Percentiles rank a stretch among this genome's conserved stretches.
Evolutionary conservation across 495 filamentous ascomycete species (phyloP).

Genomic region (Penicillium macrosclerotiorum): DNA sequence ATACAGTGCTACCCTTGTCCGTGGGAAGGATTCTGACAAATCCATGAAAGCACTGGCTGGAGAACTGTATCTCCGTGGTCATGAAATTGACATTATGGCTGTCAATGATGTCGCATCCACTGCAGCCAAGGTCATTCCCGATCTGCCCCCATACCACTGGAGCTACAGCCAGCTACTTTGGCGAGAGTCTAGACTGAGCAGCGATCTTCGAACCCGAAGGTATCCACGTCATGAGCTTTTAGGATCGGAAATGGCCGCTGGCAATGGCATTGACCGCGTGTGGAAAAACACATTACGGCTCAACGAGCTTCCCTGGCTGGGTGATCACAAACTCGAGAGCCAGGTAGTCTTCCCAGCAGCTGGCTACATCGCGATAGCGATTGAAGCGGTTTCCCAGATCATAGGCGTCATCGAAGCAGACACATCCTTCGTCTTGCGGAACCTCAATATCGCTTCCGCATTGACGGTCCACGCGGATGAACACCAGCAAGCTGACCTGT

Average conservation of each 20-base stretch:
- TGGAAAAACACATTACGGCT: slow-evolving; percentile 17
- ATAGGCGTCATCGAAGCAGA: background rate
- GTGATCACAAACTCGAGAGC: slow-evolving; percentile 10
- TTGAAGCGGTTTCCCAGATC: slow-evolving; percentile 29
- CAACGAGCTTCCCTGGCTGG: slow-evolving; percentile 18
- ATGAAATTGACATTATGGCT: too few species aligned
- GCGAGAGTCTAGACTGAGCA: too few species aligned
- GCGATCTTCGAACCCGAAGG: background rate
- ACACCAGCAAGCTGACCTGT: too few species aligned
- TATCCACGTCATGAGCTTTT: slow-evolving; percentile 33
- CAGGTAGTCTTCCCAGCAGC: slow-evolving; percentile 17
- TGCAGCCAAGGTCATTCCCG: too few species aligned
- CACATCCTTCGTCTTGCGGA: slow-evolving; percentile 6
- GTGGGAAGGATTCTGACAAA: too few species aligned
- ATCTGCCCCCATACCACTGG: too few species aligned
- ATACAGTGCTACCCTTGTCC: background rate
- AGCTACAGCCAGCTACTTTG: too few species aligned
- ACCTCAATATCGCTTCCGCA: background rate
- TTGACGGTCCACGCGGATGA: too few species aligned
- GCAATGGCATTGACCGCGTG: slow-evolving; percentile 15
- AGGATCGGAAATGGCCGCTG: too few species aligned
- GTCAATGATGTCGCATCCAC: too few species aligned
- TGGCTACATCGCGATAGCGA: slow-evolving; percentile 13
- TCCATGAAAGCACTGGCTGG: too few species aligned
- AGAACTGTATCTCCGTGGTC: too few species aligned